Evolutionary conservation across 2,329 filamentous ascomycete species (phyloP).

Genomic region (Aspergillus versicolor): DNA sequence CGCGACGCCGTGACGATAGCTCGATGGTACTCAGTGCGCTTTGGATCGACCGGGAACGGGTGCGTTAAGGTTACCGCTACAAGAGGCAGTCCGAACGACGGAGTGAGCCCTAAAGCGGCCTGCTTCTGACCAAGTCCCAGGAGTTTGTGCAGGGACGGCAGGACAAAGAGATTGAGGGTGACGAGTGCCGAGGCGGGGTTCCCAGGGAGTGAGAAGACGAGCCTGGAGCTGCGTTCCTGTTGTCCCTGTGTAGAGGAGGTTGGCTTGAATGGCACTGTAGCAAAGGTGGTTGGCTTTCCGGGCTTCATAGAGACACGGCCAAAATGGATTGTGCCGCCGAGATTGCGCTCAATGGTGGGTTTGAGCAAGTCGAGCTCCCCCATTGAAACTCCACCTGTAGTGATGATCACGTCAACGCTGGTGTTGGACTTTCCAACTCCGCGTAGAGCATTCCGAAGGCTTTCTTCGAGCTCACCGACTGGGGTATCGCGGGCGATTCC

Average conservation of each 20-base stretch:
- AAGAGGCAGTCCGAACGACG: conserved; percentile 66
- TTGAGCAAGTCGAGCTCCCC: conserved; percentile 96
- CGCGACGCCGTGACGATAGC: conserved; percentile 65
- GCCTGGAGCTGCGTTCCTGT: conserved; percentile 61
- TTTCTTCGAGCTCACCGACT: conserved; percentile 70
- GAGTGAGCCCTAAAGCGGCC: conserved; percentile 41
- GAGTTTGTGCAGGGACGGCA: conserved; percentile 78
- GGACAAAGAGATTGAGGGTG: conserved; percentile 89
- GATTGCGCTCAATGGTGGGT: conserved; percentile 84
- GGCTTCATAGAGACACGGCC: conserved; percentile 97
- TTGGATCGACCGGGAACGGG: conserved; percentile 70
- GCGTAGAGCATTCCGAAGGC: conserved; percentile 71
- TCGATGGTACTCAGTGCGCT: conserved; percentile 86
- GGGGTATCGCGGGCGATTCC: conserved; percentile 67
- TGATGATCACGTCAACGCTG: conserved; percentile 77
- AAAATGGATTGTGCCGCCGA: conserved; percentile 94
- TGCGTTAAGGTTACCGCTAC: conserved; percentile 71
- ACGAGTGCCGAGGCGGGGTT: conserved; percentile 93
- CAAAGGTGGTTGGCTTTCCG: conserved; percentile 96
- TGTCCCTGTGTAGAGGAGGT: conserved; percentile 42
- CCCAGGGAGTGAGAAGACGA: conserved; percentile 86
- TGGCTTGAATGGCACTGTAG: conserved; percentile 70
- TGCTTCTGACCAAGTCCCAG: conserved; percentile 57
- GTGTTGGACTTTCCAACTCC: conserved; percentile 39
- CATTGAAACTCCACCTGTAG: conserved; percentile 95